Base-by-base conservation (phyloP, 2,329 filamentous ascomycete species). In the Colletotrichum musae region DNA sequence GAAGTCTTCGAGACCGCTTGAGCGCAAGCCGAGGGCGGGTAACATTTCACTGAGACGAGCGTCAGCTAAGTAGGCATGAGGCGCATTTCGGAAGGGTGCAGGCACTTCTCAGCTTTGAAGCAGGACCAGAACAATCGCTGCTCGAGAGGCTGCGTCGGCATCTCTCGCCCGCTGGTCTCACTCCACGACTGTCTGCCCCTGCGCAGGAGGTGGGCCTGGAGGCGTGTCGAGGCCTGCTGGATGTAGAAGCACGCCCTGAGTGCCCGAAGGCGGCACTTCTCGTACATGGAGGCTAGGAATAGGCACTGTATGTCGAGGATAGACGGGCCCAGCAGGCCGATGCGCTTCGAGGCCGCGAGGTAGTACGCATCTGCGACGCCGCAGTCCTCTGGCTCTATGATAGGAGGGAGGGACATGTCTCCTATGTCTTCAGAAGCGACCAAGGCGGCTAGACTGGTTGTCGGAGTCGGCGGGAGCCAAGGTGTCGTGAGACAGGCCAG, bases 221-320 rank as follows among this genome's bases (percentile, higher is more conserved):
- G 70, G 2, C 70, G 61, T 5, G 32, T 62, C 12, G 26, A 66
- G 4, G 73, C 74, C 51, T 75, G 73, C 32, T 75, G 72, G 26
- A 75, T 43, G 21, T 72, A 72, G 32, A 72, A 73, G 69, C 71
- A 74, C 10, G 74, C 69, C 26, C 71, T 62, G 16, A 75, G n/a
- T 4, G 72, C 73, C 6, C 74, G 68, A 3, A 75, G 50, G 9
- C 65, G 64, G 41, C 68, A 72, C 45, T 73, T 75, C 48, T 75
- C 73, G 28, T 70, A 74, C 18, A 75, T 68, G 10, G 63, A 64
- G 15, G 75, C 73, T 0, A 74, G 68, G 15, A 72, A 75, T 4
- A 76, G 68, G 39, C 74, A 76, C 39, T 76, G 75, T 2, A 76
- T 76, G 48, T 76, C 75, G 26, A 68, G 36, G 3, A 76, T 61